phyloP scores from a whole-genome alignment of 352 stramenopile genomes.

The Thalassiosira exigua region DNA sequence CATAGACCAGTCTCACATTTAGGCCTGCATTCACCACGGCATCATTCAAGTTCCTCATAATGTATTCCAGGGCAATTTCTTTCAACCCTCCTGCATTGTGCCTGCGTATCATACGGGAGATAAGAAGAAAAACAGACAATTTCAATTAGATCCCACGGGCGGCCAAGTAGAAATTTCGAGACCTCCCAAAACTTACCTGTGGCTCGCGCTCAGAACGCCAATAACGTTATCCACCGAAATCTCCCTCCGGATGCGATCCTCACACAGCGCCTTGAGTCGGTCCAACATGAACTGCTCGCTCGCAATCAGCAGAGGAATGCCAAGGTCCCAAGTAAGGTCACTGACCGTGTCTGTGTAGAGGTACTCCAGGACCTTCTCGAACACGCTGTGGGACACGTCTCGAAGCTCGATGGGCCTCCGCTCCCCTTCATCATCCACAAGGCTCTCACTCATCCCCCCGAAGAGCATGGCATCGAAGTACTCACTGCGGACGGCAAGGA shows the following conservation, averaged over 20 bases:
- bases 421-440: constrained; percentile 10
- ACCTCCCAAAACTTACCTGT: too few relatives aligned
- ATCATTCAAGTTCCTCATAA: constrained; percentile 81
- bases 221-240: constrained; percentile 84
- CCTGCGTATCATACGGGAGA: too few relatives aligned
- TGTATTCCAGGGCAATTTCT: constrained; percentile 86
- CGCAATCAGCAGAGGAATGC: constrained; percentile 84
- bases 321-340: constrained; percentile 74
- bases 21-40: constrained; percentile 67
- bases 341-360: constrained; percentile 85
- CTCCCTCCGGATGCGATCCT: constrained; percentile 83
- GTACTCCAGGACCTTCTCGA: constrained; percentile 86
- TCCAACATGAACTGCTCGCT: constrained; percentile 87
- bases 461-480: constrained; percentile 87
- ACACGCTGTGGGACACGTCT: constrained; percentile 79
- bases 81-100: constrained; percentile 84
- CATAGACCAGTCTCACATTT: constrained; percentile 32
- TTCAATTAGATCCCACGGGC: too few relatives aligned
- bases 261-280: constrained; percentile 84
- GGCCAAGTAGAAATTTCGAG: too few relatives aligned
- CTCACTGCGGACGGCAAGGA: constrained; percentile 81
- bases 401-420: constrained; percentile 66
- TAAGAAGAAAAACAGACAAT: too few relatives aligned
- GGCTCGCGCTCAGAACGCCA: constrained; percentile 74
- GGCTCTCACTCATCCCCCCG: constrained; percentile 82